Evolutionary conservation across 805 yeast genomes (phyloP).

Genomic region (Candida railenensis): DNA sequence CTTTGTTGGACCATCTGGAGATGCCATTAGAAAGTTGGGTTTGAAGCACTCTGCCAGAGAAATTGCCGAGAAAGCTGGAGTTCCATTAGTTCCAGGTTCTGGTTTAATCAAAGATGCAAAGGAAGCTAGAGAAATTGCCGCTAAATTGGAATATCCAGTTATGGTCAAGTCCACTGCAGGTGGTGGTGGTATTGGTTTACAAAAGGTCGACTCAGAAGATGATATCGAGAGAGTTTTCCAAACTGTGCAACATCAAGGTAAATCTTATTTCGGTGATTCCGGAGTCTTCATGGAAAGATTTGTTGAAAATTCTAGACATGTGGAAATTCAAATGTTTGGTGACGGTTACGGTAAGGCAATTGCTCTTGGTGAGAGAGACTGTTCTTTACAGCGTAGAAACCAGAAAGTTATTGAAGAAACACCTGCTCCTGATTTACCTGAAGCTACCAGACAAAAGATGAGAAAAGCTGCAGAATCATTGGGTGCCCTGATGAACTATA

Average conservation of each 20-base stretch:
- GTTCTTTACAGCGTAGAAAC: slow-evolving; percentile 95
- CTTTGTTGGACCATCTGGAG: slow-evolving; percentile 96
- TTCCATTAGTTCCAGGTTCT: slow-evolving; percentile 97
- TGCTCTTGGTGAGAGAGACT: slow-evolving; percentile 95
- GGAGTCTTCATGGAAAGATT: slow-evolving; percentile 95
- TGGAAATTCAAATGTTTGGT: slow-evolving; percentile 94
- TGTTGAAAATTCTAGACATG: slow-evolving; percentile 94
- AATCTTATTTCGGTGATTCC: slow-evolving; percentile 88
- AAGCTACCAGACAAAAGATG: slow-evolving; percentile 68
- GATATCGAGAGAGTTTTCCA: slow-evolving; percentile 85
- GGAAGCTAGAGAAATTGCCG: slow-evolving; percentile 78
- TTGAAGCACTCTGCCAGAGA: slow-evolving; percentile 96
- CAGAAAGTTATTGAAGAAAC: slow-evolving; percentile 97
- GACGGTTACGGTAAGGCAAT: slow-evolving; percentile 92
- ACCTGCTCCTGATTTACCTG: slow-evolving; percentile 94
- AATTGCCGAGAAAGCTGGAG: slow-evolving; percentile 87
- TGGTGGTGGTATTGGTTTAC: slow-evolving; percentile 98
- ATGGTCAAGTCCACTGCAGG: slow-evolving; percentile 99
- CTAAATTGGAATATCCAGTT: slow-evolving; percentile 76
- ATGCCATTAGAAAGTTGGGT: slow-evolving; percentile 87
- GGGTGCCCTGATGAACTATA: slow-evolving; percentile 81
- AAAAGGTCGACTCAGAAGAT: slow-evolving; percentile 78
- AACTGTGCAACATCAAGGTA: slow-evolving; percentile 92
- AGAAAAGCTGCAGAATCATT: slow-evolving; percentile 82
- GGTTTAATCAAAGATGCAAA: slow-evolving; percentile 68